A percentile compares a stretch with the other conserved stretches of the same genome.
phyloP scores from a whole-genome alignment of 2,329 filamentous ascomycete species.

The Xylaria arbuscula region DNA sequence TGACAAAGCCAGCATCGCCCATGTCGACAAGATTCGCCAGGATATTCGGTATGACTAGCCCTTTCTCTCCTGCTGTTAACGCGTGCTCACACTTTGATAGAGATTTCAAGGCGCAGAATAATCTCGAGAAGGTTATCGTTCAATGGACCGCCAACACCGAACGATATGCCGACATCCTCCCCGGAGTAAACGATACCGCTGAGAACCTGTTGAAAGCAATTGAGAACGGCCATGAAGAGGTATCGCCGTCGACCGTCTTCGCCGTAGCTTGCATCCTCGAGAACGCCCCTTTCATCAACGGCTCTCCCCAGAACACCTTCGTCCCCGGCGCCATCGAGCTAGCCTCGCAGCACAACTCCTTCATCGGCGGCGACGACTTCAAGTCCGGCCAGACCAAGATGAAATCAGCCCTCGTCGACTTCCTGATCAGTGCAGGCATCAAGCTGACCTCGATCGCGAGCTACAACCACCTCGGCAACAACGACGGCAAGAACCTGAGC shows the following conservation, averaged over 20 bases:
- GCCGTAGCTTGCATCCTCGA: slow-evolving; percentile 95
- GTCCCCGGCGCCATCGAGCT: slow-evolving; percentile 92
- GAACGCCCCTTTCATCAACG: slow-evolving; percentile 94
- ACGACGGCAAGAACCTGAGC: slow-evolving; percentile 98
- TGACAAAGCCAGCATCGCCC: slow-evolving; percentile 83
- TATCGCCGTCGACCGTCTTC: slow-evolving; percentile 96
- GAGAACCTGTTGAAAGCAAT: slow-evolving; percentile 93
- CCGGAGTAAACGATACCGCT: slow-evolving; percentile 94
- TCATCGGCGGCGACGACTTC: slow-evolving; percentile 98
- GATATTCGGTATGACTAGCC: slow-evolving; percentile 79
- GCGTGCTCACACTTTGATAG: slow-evolving; percentile 34
- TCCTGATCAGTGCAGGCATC: slow-evolving; percentile 98
- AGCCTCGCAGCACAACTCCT: slow-evolving; percentile 85
- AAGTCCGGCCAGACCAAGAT: slow-evolving; percentile 99
- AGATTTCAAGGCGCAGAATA: slow-evolving; percentile 89
- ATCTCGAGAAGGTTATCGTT: slow-evolving; percentile 93
- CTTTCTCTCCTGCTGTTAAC: neutral
- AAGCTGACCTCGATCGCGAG: slow-evolving; percentile 98
- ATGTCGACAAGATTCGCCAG: slow-evolving; percentile 91
- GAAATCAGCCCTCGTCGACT: slow-evolving; percentile 99
- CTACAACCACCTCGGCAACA: slow-evolving; percentile 99
- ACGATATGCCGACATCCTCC: slow-evolving; percentile 88
- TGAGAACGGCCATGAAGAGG: slow-evolving; percentile 84
- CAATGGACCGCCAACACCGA: slow-evolving; percentile 99
- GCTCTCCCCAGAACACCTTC: slow-evolving; percentile 98